Evolutionary conservation across 2,329 filamentous ascomycete genomes (phyloP), one percentile per base, ranked within the genome.

Genomic region (Paracorniculantispora psalliotae): DNA sequence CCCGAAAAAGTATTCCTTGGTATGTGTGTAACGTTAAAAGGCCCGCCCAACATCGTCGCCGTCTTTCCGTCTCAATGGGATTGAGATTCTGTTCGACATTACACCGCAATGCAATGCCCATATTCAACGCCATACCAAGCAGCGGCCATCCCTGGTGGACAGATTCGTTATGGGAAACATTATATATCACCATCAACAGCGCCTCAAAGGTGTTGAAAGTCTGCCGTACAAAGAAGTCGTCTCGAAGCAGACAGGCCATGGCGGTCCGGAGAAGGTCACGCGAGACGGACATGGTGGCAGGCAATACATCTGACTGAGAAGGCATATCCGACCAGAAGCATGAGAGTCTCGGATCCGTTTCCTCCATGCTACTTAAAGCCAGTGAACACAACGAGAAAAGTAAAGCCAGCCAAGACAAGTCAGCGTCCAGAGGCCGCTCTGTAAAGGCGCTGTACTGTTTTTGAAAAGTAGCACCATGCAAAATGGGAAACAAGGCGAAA

Each of bases 21-120:
- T 60, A 46, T 2, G 60, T 64, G 21, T 65, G 59, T 0, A 65
- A 57, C 6, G 61, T 59, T 26, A 64, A 37, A 5, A 65, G 59
- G 17, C 61, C 64, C 4, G 62, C 61, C 64, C 64, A 65, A 28
- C 64, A 64, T 6, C 64, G 63, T 12, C 63, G 56, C 2, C 61
- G 61, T 3, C 64, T 46, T 37, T 65, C 61, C 10, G 26, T 49
- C 35, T 63, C 52, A n/a, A 64, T 57, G 12, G 51, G 30, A 0
- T 57, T 46, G 2, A 28, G 28, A n/a, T 23, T n/a, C 8, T 43
- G 41, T 30, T 59, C 25, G 2, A 49, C 35, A 35, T 65, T 55
- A 49, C 64, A 65, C 2, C 62, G 59, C 15, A 61, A 30, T 10
- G 57, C 60, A 33, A 61, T 59, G 21, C 44, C 56, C 15, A 61